Evolutionary conservation across 768 basidiomycete species (phyloP), one percentile per base, ranked within the genome.

Genomic region (Tricholoma flavovirens): DNA sequence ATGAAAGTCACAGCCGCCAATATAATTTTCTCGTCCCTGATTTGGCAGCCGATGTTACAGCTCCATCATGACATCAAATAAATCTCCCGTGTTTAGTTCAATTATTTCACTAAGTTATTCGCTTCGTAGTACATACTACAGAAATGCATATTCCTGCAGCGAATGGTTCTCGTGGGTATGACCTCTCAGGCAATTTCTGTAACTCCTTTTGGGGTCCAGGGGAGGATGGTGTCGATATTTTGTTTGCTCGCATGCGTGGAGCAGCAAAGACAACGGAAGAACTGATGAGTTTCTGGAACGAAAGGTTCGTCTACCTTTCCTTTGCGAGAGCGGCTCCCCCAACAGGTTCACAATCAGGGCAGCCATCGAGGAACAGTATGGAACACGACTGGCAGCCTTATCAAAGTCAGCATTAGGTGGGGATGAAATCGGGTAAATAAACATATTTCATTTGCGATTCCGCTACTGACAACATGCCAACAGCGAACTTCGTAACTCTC

Each of bases 191-290:
- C 21, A 92, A 96, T 70, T 97, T 93, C 70, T 98, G 94, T 73
- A 99, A 98, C 71, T 84, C 92, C 0, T 98, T 98, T 73, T 98
- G 97, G 97, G 93, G 93, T 5, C 64, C 76, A 9, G 83, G 81
- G 21, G 94, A 96, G 72, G 85, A 80, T 38, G 94, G 94, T 2
- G 90, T 90, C 53, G 91, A 93, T 61, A 88, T 94, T 43, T 78
- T 98, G 57, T 88, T 93, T 67, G 86, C 92, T 19, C 80, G 91
- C 60, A 89, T 96, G 85, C 79, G 91, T 6, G 91, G 88, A 9
- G 90, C 88, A 9, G 76, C 80, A 21, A 83, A 88, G 71, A 94
- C 93, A 1, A 86, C 89, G 64, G 95, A 98, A 52, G 97, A 98
- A 63, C 70, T 98, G 46, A 80, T 81, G 64, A 83, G 77, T 54